Percentiles rank a stretch among this genome's conserved stretches.
These are phyloP conservation scores for Blastobotrys mokoenaii DNA, from an alignment of 805 yeast species.

Conservation along the genomic window DNA sequence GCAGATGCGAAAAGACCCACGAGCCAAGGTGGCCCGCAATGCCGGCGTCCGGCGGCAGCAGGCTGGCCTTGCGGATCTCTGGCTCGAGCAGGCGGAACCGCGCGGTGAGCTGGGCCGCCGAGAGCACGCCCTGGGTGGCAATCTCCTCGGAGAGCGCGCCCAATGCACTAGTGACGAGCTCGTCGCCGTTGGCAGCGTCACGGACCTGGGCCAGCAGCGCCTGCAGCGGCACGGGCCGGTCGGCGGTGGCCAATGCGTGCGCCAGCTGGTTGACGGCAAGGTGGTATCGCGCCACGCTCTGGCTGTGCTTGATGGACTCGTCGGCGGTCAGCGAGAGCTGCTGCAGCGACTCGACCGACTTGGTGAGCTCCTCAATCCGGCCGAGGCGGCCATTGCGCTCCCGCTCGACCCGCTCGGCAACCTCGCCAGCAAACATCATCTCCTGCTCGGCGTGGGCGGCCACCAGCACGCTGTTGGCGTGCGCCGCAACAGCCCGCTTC, in stretches of 20 bases:
- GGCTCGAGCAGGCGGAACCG: slow-evolving; percentile 77
- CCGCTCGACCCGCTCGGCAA: slow-evolving; percentile 50
- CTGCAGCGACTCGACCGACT: slow-evolving; percentile 48
- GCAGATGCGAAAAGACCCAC: slow-evolving; percentile 60
- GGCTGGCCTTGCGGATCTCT: slow-evolving; percentile 79
- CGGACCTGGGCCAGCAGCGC: slow-evolving; percentile 26
- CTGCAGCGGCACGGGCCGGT: slow-evolving; percentile 29
- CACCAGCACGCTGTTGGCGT: slow-evolving; percentile 66
- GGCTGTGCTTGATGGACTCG: slow-evolving; percentile 31
- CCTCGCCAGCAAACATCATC: slow-evolving; percentile 51
- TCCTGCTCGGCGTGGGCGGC: slow-evolving; percentile 62
- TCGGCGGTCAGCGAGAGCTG: slow-evolving; percentile 32
- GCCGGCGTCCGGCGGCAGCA: slow-evolving; percentile 94
- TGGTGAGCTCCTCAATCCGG: slow-evolving; percentile 52
- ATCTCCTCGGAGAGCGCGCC: slow-evolving; percentile 39
- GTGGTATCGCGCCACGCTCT: slow-evolving; percentile 35
- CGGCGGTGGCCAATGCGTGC: slow-evolving; percentile 32
- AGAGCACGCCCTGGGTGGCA: slow-evolving; percentile 50
- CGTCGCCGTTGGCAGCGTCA: slow-evolving; percentile 37
- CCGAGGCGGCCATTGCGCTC: slow-evolving; percentile 78
- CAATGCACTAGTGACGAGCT: slow-evolving; percentile 42
- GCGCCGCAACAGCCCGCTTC: slow-evolving; percentile 52
- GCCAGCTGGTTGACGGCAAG: slow-evolving; percentile 37
- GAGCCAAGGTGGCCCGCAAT: slow-evolving; percentile 86
- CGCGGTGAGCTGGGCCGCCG: slow-evolving; percentile 66